Percentiles rank a stretch among this genome's conserved stretches.
These are phyloP conservation scores for Pittosporum tobira DNA, from an alignment of 129 eudicot species.

Conservation along the genomic window DNA sequence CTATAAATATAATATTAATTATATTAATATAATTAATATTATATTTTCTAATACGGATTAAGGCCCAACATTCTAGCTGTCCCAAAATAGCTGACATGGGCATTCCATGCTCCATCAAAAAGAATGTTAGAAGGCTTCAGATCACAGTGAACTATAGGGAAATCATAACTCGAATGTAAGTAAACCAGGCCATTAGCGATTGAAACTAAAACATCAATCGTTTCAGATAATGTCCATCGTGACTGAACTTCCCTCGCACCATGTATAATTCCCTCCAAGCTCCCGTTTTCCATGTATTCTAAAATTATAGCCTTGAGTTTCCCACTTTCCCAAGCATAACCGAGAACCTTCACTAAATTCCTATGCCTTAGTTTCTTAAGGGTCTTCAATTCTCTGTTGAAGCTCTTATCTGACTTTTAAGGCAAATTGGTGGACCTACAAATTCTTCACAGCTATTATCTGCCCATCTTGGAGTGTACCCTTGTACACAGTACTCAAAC, in stretches of 20 bases:
- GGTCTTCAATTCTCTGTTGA: constrained; percentile 59
- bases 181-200: constrained; percentile 63
- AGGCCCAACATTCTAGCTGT: constrained; percentile 75
- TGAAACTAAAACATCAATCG: constrained; percentile 54
- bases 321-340: constrained; percentile 86
- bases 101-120: constrained; percentile 54
- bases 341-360: constrained; percentile 75
- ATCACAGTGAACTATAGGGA: constrained; percentile 88
- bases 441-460: constrained; percentile 55
- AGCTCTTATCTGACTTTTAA: constrained; percentile 61
- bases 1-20: too few species aligned
- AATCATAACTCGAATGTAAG: constrained; percentile 74
- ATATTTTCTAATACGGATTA: too few species aligned
- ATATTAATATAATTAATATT: too few species aligned
- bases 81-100: constrained; percentile 93
- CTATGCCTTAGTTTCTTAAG: constrained; percentile 56
- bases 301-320: constrained; percentile 65
- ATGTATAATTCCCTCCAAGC: constrained; percentile 62
- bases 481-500: constrained; percentile 78
- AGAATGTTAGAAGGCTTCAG: constrained; percentile 91
- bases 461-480: constrained; percentile 60
- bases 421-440: constrained; percentile 48
- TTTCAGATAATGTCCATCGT: constrained; percentile 42
- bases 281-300: constrained; percentile 92
- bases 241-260: constrained; percentile 23